A percentile compares a stretch with the other conserved stretches of the same genome.
These are phyloP conservation scores for Sungouiella blattae DNA, from an alignment of 805 yeast genomes.

Conservation along the genomic window DNA sequence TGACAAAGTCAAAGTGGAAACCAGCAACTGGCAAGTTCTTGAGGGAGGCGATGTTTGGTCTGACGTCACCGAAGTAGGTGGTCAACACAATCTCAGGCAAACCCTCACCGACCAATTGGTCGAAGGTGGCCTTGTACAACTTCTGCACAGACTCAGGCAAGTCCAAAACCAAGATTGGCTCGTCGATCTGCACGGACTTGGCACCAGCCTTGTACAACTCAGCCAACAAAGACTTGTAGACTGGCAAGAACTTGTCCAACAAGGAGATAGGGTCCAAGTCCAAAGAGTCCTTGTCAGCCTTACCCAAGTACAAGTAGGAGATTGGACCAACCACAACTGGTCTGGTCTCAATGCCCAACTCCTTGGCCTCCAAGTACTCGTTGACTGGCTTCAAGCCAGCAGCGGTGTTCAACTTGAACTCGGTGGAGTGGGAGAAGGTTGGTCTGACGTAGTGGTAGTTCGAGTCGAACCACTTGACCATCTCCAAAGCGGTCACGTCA, in stretches of 20 bases:
- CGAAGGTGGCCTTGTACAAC: constrained; percentile 87
- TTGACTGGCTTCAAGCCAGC: constrained; percentile 91
- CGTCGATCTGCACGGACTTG: constrained; percentile 91
- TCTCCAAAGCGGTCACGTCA: constrained; percentile 97
- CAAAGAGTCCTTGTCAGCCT: constrained; percentile 96
- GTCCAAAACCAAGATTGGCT: constrained; percentile 94
- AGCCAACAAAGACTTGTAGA: constrained; percentile 82
- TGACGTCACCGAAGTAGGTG: constrained; percentile 97
- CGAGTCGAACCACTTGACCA: constrained; percentile 99
- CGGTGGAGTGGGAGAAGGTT: constrained; percentile 92
- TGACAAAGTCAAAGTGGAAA: constrained; percentile 94
- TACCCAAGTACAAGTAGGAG: constrained; percentile 91
- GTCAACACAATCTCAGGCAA: constrained; percentile 80
- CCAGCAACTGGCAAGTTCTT: constrained; percentile 90
- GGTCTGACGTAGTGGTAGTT: constrained; percentile 99
- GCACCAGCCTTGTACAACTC: constrained; percentile 95
- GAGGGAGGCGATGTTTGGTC: constrained; percentile 91
- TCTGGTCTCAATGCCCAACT: constrained; percentile 91
- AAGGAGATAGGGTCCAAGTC: constrained; percentile 92
- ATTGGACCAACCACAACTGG: constrained; percentile 97
- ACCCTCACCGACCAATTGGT: constrained; percentile 59
- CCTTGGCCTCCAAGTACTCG: constrained; percentile 98
- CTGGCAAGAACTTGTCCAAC: constrained; percentile 86
- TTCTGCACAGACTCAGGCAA: constrained; percentile 78
- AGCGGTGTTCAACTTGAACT: constrained; percentile 78